Base-by-base conservation (phyloP, 371 early-diverging fungal genomes). In the Mortierella sp. region DNA sequence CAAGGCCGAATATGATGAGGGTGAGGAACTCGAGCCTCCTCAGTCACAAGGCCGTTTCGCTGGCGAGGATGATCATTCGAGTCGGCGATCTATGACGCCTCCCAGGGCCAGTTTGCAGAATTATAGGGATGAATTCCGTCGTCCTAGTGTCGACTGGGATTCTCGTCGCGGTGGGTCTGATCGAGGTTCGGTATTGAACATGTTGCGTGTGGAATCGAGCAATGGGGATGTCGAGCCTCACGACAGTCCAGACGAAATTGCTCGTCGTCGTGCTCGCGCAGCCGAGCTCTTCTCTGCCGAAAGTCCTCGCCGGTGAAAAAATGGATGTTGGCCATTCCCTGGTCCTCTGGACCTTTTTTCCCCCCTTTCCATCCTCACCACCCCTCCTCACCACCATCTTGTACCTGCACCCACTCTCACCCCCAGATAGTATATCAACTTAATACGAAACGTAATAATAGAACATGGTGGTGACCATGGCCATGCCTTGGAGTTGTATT, bases 251-350 rank as follows among this genome's bases (percentile, higher is more conserved):
- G n/a, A n/a, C 3, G 76, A 74, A 28, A 64, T 42, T 28, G 57
- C 61, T 43, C 61, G 69, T 10, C 61, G 76, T 3, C 76, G 76
- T 48, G 60, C 60, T 18, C 76, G 76, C 34, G 76, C 76, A 7
- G 76, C 76, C 13, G 76, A 74, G 54, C 57, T 74, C 57, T 74
- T 74, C 30, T 68, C 76, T 47, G 76, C 76, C 21, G 68, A 74
- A 30, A 58, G 73, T 2, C 49, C 7, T 31, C 62, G 73, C 27
- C 39, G 34, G 34, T 52, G 47, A 19, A 5, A 16, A 24, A 21
- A 2, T 48, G 5, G 24, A 4, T 16, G 8, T 6, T 21, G 2
- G 8, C 4, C 7, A 48, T 26, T 10, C 24, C 6, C 24, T 12
- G 8, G 6, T 26, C 24, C 19, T 7, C 12, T 45, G n/a, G n/a